phyloP scores from a whole-genome alignment of 768 basidiomycete genomes.

The Crassisporium funariophilum region DNA sequence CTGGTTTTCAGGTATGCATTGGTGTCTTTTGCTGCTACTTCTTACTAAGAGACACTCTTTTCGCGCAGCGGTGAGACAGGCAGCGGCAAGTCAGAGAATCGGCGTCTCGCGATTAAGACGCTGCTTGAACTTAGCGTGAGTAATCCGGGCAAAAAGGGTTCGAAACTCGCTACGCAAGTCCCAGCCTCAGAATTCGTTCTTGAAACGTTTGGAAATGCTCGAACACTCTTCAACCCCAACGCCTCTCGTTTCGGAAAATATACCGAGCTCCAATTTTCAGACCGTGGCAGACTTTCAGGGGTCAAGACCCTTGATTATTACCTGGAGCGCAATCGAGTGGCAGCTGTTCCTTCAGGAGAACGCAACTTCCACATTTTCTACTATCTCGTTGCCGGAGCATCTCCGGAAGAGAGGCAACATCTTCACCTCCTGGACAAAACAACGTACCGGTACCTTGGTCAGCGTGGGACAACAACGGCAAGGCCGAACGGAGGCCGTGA shows the following conservation, averaged over 20 bases:
- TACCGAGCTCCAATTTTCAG: conserved; percentile 95
- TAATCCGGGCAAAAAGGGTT: conserved; percentile 90
- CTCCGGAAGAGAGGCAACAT: conserved; percentile 84
- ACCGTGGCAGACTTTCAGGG: conserved; percentile 85
- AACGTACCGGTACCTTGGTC: conserved; percentile 85
- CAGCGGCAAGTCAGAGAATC: conserved; percentile 92
- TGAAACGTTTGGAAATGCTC: conserved; percentile 92
- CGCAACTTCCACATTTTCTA: conserved; percentile 99
- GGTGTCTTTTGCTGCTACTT: too few species aligned
- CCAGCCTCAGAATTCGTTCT: conserved; percentile 95
- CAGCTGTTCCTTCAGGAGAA: conserved; percentile 85
- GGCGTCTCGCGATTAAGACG: conserved; percentile 88
- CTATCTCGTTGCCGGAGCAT: conserved; percentile 91
- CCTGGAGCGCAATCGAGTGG: conserved; percentile 89
- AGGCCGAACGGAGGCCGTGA: conserved; percentile 54
- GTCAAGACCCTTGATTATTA: conserved; percentile 97
- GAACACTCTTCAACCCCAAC: conserved; percentile 90
- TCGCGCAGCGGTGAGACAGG: conserved; percentile 80
- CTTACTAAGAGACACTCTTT: conserved; percentile 5
- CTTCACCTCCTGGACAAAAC: conserved; percentile 81
- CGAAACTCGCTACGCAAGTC: conserved; percentile 83
- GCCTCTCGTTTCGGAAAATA: conserved; percentile 98
- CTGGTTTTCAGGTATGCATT: conserved; percentile 85
- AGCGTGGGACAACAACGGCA: conserved; percentile 48
- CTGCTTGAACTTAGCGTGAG: conserved; percentile 89